These are phyloP conservation scores for Talaromyces sp. DNA, from an alignment of 2,329 filamentous ascomycete genomes.

Conservation along the genomic window DNA sequence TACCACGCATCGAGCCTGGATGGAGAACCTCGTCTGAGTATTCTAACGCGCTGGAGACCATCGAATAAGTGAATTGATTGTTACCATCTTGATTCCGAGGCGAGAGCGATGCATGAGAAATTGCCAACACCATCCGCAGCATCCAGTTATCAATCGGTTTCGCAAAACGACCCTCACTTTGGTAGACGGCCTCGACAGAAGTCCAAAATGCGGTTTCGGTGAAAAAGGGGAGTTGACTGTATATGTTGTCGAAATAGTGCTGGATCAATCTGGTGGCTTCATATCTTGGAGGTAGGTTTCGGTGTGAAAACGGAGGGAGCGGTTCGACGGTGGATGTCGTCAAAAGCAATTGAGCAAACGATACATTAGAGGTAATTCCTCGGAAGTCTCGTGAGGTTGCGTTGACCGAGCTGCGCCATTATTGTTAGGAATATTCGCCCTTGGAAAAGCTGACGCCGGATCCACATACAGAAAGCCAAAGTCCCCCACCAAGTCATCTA, in stretches of 20 bases:
- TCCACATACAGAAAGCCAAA: conserved; percentile 73
- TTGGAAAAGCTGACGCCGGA: neutral
- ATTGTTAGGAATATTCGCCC: conserved; percentile 10
- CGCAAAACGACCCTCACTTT: conserved; percentile 60
- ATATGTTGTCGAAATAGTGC: conserved; percentile 80
- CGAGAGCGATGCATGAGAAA: conserved; percentile 71
- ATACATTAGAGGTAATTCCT: conserved; percentile 56
- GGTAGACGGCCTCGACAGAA: conserved; percentile 77
- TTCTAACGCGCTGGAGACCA: conserved; percentile 64
- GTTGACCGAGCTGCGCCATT: conserved; percentile 69
- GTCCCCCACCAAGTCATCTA: conserved; percentile 87
- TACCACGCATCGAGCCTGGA: conserved; percentile 77
- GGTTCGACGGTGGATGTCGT: conserved; percentile 74
- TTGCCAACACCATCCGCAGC: conserved; percentile 83
- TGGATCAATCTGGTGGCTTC: conserved; percentile 67
- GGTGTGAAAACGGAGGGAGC: conserved; percentile 57
- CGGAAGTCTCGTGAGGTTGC: conserved; percentile 93
- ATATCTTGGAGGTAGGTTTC: conserved; percentile 68
- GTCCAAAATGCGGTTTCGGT: conserved; percentile 73
- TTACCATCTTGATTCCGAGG: conserved; percentile 60
- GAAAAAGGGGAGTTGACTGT: conserved; percentile 76
- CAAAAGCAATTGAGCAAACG: conserved; percentile 14
- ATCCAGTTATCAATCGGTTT: conserved; percentile 73
- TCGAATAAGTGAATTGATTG: conserved; percentile 56
- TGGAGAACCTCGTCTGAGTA: conserved; percentile 78